Evolutionary conservation across 805 yeast species (phyloP), one percentile per base, ranked within the genome.

Genomic region (Metschnikowia koreensis): DNA sequence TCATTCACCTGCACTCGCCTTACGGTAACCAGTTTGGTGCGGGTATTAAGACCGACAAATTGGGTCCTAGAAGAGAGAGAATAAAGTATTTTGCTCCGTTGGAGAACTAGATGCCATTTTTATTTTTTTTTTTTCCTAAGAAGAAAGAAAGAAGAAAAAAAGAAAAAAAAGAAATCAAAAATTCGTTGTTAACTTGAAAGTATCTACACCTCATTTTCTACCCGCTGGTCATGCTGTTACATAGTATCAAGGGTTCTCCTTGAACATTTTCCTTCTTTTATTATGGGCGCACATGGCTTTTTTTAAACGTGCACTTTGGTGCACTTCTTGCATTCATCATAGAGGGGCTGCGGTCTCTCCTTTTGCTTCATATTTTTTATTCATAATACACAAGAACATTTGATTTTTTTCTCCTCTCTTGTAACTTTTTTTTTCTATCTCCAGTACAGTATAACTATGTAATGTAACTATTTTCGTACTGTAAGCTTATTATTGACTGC

Each of bases 61-160:
- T 75, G 62, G 79, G 79, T 16, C 79, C 79, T 44, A 73, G 79
- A 71, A 73, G 60, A 59, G 77, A 74, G 62, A 66, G 74, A 60
- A 57, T 67, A 55, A 66, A 67, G 57, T 63, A 66, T 58, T 75
- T 68, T 61, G 77, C 79, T 55, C 77, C 78, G 3, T 54, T 58
- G 57, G 60, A 58, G 54, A 56, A 58, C 56, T 57, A 51, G 38
- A 28, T 13, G 28, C 26, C 3, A n/a, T n/a, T n/a, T n/a, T n/a
- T n/a, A n/a, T 31, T 31, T 9, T 2, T 26, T 15, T 28, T 7
- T 41, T 41, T 31, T 31, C 6, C 13, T 31, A 3, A 22, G 22
- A 22, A 22, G 22, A 22, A 22, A 22, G 22, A 22, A 22, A 22
- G 22, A 22, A 22, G 22, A 22, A 22, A 22, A 4, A 22, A 22